Conservation (phyloP, 768 basidiomycete species). For the Favolaschia claudopus region DNA sequence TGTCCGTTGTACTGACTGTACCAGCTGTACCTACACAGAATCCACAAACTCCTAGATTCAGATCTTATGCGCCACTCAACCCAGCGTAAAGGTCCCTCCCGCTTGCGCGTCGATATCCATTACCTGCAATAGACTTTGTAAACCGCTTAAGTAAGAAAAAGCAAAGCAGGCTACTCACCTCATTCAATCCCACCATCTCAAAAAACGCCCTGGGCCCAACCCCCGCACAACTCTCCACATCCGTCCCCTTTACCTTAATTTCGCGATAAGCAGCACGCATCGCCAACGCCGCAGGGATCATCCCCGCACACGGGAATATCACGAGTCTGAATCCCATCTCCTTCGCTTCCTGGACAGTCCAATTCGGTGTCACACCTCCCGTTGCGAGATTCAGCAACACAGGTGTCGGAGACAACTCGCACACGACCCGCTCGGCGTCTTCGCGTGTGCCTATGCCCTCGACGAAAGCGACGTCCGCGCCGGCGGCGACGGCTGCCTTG, state of each 20-base stretch:
- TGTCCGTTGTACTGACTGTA: too few relatives aligned
- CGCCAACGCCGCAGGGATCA: slow-evolving; percentile 50
- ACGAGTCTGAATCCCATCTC: slow-evolving; percentile 47
- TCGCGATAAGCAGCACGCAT: slow-evolving; percentile 50
- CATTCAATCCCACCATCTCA: slow-evolving; percentile 43
- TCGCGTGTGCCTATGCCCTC: slow-evolving; percentile 52
- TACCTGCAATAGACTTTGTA: not conserved
- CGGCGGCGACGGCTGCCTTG: slow-evolving; percentile 44
- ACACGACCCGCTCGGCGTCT: slow-evolving; percentile 42
- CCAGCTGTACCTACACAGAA: too few relatives aligned
- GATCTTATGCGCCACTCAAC: too few relatives aligned
- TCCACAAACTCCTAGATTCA: not conserved
- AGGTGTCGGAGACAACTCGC: slow-evolving; percentile 42
- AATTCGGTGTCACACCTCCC: slow-evolving; percentile 51
- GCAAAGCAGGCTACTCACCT: not conserved
- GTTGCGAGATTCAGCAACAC: slow-evolving; percentile 53
- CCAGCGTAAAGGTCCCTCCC: slow-evolving; percentile 5
- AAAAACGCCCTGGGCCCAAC: slow-evolving; percentile 53
- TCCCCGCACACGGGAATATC: slow-evolving; percentile 54
- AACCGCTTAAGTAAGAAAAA: not conserved
- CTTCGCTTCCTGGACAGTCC: slow-evolving; percentile 49
- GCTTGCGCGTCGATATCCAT: slow-evolving; percentile 15
- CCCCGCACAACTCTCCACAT: slow-evolving; percentile 39
- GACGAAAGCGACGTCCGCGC: slow-evolving; percentile 54
- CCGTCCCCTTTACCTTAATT: slow-evolving; percentile 50